Evolutionary conservation across 441 rosid genomes (phyloP).

Genomic region (Macaranga tanarius): DNA sequence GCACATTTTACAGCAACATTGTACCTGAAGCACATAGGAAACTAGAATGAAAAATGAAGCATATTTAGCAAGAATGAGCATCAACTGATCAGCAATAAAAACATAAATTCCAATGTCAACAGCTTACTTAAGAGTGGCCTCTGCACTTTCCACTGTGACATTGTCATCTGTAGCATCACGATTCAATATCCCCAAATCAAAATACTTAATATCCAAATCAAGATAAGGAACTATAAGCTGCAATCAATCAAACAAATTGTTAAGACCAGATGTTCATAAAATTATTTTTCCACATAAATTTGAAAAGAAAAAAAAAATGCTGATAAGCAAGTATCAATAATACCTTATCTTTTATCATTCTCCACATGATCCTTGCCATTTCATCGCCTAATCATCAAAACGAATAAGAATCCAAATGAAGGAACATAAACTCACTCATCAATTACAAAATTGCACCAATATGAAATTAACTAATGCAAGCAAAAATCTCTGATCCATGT

Average conservation of each 20-base stretch:
- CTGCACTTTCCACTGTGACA: conserved; percentile 81
- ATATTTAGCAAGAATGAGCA: not conserved
- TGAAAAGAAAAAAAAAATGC: not conserved
- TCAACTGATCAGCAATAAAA: no score
- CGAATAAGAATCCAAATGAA: not conserved
- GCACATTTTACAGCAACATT: conserved; percentile 98
- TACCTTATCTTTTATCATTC: conserved; percentile 80
- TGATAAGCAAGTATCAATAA: not conserved
- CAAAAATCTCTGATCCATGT: no score
- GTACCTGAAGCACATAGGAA: conserved; percentile 50
- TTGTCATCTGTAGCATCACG: conserved; percentile 86
- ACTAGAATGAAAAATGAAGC: not conserved
- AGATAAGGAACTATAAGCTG: conserved; percentile 82
- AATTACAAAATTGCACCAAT: not conserved
- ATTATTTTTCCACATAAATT: not conserved
- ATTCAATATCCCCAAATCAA: conserved; percentile 80
- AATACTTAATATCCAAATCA: conserved; percentile 85
- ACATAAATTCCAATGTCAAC: not conserved
- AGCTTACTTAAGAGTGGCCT: conserved; percentile 80
- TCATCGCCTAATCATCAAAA: conserved; percentile 63
- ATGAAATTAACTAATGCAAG: not conserved
- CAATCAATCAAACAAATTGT: conserved; percentile 29
- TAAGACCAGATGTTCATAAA: not conserved
- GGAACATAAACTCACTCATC: not conserved
- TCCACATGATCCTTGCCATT: conserved; percentile 92